phyloP scores from a whole-genome alignment of 495 filamentous ascomycete species.

The Penicillium bovifimosum region DNA sequence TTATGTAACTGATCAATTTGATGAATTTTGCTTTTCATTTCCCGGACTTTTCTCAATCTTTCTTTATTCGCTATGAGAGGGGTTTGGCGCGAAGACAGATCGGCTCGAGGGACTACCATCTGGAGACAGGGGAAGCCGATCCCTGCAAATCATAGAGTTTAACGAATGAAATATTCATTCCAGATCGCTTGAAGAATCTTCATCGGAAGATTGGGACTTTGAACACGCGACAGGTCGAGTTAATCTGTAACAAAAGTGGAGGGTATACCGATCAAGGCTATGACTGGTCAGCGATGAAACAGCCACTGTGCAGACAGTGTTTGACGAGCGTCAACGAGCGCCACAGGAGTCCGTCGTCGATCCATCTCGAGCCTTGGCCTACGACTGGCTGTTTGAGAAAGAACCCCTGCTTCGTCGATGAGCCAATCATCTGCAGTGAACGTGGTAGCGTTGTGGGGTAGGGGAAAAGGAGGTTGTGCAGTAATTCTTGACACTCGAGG shows the following conservation, averaged over 20 bases:
- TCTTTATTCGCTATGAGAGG: background rate
- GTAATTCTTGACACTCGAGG: background rate
- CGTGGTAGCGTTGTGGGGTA: too few species aligned
- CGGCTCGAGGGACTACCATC: background rate
- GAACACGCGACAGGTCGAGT: conserved; percentile 18
- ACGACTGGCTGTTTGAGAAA: conserved; percentile 14
- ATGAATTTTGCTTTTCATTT: background rate
- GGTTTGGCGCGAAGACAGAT: background rate
- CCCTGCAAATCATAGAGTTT: background rate
- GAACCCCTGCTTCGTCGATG: conserved; percentile 7
- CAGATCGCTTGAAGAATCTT: background rate
- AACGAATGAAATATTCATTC: background rate
- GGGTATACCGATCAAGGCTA: background rate
- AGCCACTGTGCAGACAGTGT: conserved; percentile 2
- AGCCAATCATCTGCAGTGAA: conserved; percentile 14
- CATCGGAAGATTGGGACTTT: conserved; percentile 3
- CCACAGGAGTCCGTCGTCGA: conserved; percentile 2
- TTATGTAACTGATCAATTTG: background rate
- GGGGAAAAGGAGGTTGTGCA: background rate
- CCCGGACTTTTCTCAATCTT: background rate
- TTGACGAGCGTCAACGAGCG: conserved; percentile 11
- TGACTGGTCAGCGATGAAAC: conserved; percentile 22
- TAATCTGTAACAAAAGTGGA: conserved; percentile 3
- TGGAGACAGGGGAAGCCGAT: background rate
- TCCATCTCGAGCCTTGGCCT: conserved; percentile 9